phyloP scores from a whole-genome alignment of 148 eudicot genomes.

The Oxyria digyna region DNA sequence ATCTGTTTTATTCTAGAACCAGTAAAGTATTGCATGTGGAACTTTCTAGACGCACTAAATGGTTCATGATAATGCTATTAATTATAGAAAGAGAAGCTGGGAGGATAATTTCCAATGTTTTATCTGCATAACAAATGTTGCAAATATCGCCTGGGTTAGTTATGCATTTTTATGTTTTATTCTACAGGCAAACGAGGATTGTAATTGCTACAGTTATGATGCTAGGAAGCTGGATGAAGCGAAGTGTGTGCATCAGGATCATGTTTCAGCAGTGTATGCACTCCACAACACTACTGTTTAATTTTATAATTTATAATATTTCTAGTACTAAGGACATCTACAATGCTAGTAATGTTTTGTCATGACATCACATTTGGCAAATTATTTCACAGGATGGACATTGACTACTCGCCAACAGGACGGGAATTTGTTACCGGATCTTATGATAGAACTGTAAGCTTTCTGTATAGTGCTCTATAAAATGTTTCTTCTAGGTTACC shows the following conservation, averaged over 20 bases:
- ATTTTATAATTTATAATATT: not conserved
- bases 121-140: not conserved
- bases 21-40: not conserved
- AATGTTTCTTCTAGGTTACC: not conserved
- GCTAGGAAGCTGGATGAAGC: conserved; percentile 73
- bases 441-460: conserved; percentile 87
- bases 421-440: conserved; percentile 99
- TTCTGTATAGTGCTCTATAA: not conserved
- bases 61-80: not conserved
- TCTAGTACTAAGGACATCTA: not conserved
- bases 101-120: not conserved
- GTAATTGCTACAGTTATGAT: conserved; percentile 91
- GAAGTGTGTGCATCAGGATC: conserved; percentile 90
- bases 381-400: conserved; percentile 64
- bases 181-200: conserved; percentile 88
- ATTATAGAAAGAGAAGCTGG: not conserved
- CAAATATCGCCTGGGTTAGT: not conserved
- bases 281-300: not conserved
- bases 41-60: not conserved
- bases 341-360: not conserved
- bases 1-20: not conserved
- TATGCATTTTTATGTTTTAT: conserved; percentile 1
- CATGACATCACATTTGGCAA: not conserved
- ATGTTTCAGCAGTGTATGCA: conserved; percentile 93
- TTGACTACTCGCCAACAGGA: conserved; percentile 97